Percentiles rank a stretch among this genome's conserved stretches.
These are phyloP conservation scores for Nidula microcarpa DNA, from an alignment of 768 basidiomycete species.

Conservation along the genomic window DNA sequence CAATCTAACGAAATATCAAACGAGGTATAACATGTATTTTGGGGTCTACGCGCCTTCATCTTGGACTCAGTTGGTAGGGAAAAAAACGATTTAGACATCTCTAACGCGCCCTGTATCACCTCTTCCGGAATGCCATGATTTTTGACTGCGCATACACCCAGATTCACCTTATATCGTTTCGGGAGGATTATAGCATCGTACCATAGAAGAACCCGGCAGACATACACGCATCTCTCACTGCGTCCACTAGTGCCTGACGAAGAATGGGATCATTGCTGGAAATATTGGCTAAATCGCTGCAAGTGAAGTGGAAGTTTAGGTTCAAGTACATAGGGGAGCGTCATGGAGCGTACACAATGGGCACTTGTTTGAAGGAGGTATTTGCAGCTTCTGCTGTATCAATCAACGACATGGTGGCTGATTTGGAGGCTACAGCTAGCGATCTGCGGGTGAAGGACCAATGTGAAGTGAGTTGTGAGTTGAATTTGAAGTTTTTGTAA, in stretches of 20 bases:
- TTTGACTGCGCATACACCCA: conserved; percentile 32
- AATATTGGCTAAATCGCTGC: not conserved
- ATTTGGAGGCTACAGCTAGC: no score
- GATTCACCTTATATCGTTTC: not conserved
- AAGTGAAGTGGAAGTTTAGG: no score
- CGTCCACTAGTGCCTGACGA: conserved; percentile 44
- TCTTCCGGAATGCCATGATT: conserved; percentile 71
- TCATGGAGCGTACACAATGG: no score
- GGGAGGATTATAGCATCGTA: conserved; percentile 16
- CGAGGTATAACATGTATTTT: no score
- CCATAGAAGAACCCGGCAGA: conserved; percentile 86
- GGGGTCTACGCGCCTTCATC: conserved; percentile 49
- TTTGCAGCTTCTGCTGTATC: no score
- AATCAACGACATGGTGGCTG: no score
- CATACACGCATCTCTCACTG: conserved; percentile 74
- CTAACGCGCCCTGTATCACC: conserved; percentile 40
- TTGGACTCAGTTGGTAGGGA: conserved; percentile 58
- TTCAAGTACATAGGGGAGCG: no score
- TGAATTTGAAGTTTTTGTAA: no score
- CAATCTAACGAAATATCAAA: conserved; percentile 39
- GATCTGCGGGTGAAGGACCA: no score
- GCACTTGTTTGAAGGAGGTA: no score
- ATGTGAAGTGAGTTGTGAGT: no score
- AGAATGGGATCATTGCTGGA: not conserved
- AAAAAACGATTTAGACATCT: conserved; percentile 63